Evolutionary conservation across 352 stramenopile species (phyloP).

Genomic region (Phytopythium vexans): DNA sequence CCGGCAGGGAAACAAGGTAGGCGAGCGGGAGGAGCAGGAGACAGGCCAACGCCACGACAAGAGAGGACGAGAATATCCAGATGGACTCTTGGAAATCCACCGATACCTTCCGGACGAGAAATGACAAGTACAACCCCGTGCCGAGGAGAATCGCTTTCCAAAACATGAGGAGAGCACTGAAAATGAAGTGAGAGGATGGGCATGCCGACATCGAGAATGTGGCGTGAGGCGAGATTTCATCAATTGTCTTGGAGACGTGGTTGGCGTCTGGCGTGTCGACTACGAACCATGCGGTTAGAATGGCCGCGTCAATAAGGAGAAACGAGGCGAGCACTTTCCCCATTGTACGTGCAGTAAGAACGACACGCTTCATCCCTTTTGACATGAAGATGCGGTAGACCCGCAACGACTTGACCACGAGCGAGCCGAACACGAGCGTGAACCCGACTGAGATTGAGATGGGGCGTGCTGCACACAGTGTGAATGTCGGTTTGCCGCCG

Average conservation of each 20-base stretch:
- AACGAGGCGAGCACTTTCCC: conserved; percentile 9
- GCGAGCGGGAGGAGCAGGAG: conserved; percentile 19
- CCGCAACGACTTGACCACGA: conserved; percentile 22
- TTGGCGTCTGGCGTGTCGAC: conserved; percentile 12
- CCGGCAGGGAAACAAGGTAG: conserved; percentile 16
- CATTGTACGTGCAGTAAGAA: conserved; percentile 10
- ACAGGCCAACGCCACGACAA: conserved; percentile 16
- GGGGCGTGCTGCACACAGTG: conserved; percentile 16
- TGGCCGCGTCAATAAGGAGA: conserved; percentile 7
- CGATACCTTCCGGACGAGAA: conserved; percentile 25
- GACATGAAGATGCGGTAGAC: conserved; percentile 22
- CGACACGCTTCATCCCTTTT: conserved; percentile 14
- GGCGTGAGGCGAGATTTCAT: not conserved
- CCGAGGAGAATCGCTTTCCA: conserved; percentile 22
- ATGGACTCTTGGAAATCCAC: conserved; percentile 29
- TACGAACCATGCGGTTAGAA: conserved; percentile 8
- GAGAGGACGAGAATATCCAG: conserved; percentile 23
- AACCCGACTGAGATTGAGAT: conserved; percentile 15
- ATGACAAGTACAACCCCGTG: conserved; percentile 18
- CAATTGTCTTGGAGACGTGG: not conserved
- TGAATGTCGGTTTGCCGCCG: conserved; percentile 20
- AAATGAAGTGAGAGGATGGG: conserved; percentile 17
- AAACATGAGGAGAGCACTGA: conserved; percentile 15
- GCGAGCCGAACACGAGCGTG: conserved; percentile 21
- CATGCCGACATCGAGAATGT: conserved; percentile 2